A percentile compares a stretch with the other conserved stretches of the same genome.
These are phyloP conservation scores for Tulasnella sp. DNA, from an alignment of 768 basidiomycete species.

Conservation along the genomic window DNA sequence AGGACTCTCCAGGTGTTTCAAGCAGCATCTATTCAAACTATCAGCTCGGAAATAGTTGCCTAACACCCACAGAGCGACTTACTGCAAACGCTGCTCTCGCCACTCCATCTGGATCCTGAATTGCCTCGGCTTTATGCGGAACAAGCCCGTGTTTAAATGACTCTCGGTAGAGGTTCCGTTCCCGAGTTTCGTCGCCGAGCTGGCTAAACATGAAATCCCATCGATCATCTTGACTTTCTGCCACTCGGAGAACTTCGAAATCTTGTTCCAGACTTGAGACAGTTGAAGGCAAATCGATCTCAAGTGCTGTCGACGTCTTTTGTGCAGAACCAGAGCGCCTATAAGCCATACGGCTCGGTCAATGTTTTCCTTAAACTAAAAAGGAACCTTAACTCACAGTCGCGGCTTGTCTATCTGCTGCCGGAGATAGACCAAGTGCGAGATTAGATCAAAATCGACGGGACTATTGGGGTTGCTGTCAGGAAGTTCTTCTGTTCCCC, in stretches of 20 bases:
- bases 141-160: conserved; percentile 41
- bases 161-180: conserved; percentile 59
- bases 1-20: conserved; percentile 68
- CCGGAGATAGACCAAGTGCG: conserved; percentile 78
- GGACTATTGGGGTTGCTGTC: conserved; percentile 66
- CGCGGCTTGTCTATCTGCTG: conserved; percentile 79
- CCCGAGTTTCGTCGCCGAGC: conserved; percentile 67
- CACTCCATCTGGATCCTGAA: conserved; percentile 60
- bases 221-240: not conserved
- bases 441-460: conserved; percentile 71
- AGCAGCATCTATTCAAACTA: not conserved
- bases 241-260: conserved; percentile 9
- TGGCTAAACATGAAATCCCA: conserved; percentile 77
- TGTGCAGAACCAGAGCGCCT: not conserved
- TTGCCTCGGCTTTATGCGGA: conserved; percentile 34
- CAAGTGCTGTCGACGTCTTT: not conserved
- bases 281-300: conserved; percentile 13
- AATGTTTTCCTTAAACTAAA: not conserved
- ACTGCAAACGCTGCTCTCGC: conserved; percentile 48
- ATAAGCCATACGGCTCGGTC: not conserved
- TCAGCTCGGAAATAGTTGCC: not conserved
- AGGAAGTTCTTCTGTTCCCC: conserved; percentile 61
- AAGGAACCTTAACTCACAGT: conserved; percentile 52
- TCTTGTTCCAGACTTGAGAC: not conserved
- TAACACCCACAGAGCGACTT: not conserved